phyloP scores from a whole-genome alignment of 495 filamentous ascomycete species.

The Penicillium malachiteum region DNA sequence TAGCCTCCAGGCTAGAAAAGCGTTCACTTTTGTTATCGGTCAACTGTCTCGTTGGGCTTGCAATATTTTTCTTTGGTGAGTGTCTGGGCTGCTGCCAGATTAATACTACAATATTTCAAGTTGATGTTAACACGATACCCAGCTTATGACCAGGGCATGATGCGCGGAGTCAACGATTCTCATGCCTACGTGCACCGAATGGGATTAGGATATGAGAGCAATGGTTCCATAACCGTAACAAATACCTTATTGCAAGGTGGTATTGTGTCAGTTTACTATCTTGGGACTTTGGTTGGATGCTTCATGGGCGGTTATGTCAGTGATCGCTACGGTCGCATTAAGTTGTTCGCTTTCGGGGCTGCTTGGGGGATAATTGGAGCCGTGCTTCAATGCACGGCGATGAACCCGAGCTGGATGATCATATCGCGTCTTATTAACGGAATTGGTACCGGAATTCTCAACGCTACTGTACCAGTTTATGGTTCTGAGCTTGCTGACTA shows the following conservation, averaged over 20 bases:
- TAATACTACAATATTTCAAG: neutral
- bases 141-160: constrained; percentile 54
- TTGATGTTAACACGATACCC: too few relatives aligned
- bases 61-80: neutral
- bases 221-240: constrained; percentile 32
- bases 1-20: neutral
- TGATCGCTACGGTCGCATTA: constrained; percentile 54
- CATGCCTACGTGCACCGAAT: constrained; percentile 35
- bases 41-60: neutral
- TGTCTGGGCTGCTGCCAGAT: neutral
- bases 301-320: constrained; percentile 50
- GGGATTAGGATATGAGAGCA: constrained; percentile 34
- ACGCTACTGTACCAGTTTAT: constrained; percentile 59
- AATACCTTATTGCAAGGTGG: constrained; percentile 45
- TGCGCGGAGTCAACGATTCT: constrained; percentile 47
- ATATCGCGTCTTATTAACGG: constrained; percentile 55
- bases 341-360: constrained; percentile 48
- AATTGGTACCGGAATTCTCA: constrained; percentile 58
- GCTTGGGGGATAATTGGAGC: constrained; percentile 15
- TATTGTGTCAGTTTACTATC: constrained; percentile 55
- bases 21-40: neutral
- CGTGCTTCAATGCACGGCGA: constrained; percentile 33
- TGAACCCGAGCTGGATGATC: constrained; percentile 26
- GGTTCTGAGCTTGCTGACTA: constrained; percentile 57
- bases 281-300: constrained; percentile 54